These are phyloP conservation scores for Ploettnerulaceae sp. DNA, from an alignment of 2,329 filamentous ascomycete genomes.

Conservation along the genomic window DNA sequence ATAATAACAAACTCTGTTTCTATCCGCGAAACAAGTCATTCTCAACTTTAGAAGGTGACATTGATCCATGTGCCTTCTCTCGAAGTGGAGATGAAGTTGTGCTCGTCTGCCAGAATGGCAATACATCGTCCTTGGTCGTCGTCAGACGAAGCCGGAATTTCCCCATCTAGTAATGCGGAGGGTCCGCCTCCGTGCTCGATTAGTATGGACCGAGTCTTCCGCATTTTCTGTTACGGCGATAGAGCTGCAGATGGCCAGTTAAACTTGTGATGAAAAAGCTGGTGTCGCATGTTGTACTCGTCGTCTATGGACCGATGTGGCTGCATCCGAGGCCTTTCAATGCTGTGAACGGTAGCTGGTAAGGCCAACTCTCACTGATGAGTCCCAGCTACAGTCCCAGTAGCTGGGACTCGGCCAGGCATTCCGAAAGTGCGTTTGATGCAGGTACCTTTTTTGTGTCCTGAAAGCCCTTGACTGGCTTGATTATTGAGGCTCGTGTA, in stretches of 20 bases:
- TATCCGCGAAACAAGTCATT: neutral
- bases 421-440: constrained; percentile 3
- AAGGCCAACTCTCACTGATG: neutral
- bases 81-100: neutral
- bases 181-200: neutral
- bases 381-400: too few relatives aligned
- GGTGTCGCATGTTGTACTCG: neutral
- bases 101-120: neutral
- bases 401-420: constrained; percentile 10
- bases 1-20: neutral
- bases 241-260: neutral
- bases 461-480: neutral
- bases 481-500: neutral
- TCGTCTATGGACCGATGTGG: neutral
- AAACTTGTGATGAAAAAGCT: neutral
- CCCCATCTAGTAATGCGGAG: neutral
- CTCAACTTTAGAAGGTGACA: neutral
- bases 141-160: neutral
- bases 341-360: neutral
- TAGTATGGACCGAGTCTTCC: neutral
- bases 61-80: neutral
- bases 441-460: constrained; percentile 7
- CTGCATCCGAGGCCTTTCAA: neutral
- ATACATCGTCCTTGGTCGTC: neutral
- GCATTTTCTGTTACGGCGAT: neutral